phyloP scores from a whole-genome alignment of 2,329 filamentous ascomycete species.

The Hypoxylon sp. region DNA sequence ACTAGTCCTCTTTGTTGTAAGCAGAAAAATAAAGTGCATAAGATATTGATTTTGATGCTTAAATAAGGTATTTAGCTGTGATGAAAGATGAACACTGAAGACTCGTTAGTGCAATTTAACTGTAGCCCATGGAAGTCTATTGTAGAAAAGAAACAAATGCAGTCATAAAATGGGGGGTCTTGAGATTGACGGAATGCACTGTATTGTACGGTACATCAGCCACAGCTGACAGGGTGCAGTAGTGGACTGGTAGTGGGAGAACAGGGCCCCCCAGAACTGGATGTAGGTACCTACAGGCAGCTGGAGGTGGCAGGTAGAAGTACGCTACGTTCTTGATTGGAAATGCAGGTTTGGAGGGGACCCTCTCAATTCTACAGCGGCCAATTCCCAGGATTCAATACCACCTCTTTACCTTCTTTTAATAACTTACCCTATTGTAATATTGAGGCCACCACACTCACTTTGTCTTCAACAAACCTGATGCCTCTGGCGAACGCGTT shows the following conservation, averaged over 20 bases:
- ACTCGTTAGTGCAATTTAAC: conserved; percentile 2
- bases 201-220: conserved; percentile 24
- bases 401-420: conserved; percentile 10
- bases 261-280: conserved; percentile 13
- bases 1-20: too few species aligned
- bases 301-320: not conserved
- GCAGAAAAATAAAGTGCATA: not conserved
- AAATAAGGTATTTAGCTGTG: not conserved
- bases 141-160: not conserved
- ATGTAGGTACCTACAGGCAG: not conserved
- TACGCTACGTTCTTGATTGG: conserved; percentile 9
- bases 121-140: not conserved
- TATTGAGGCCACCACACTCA: conserved; percentile 39
- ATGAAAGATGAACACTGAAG: not conserved
- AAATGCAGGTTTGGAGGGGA: conserved; percentile 12
- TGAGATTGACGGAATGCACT: not conserved
- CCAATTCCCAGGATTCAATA: conserved; percentile 20
- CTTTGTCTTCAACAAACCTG: conserved; percentile 22
- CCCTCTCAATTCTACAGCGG: conserved; percentile 9
- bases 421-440: conserved; percentile 34
- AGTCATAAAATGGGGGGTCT: not conserved
- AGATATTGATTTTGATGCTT: not conserved
- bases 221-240: conserved; percentile 26
- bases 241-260: not conserved
- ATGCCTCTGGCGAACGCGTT: conserved; percentile 27